Evolutionary conservation across 2,329 filamentous ascomycete genomes (phyloP), one percentile per base, ranked within the genome.

Genomic region (Fusarium xyrophilum): DNA sequence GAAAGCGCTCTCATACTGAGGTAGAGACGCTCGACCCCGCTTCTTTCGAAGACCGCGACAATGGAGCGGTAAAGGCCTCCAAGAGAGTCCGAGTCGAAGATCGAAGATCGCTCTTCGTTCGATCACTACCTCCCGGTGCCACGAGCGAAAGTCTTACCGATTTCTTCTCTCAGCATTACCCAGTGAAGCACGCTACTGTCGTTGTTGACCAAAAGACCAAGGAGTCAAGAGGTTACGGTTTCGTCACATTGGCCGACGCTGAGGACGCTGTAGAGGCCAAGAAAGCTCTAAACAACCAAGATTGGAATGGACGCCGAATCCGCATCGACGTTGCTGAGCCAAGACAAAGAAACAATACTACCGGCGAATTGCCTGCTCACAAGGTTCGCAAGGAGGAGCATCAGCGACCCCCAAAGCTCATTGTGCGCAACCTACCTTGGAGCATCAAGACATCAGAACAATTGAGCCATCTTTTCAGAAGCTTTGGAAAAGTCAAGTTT

Each of bases 401-500:
- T 72, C 86, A 85, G 63, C 87, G 87, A 74, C 85, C 89, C 1
- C 88, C 91, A 1, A 94, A 92, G 77, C 81, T 96, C 69, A 96
- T 99, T 77, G 88, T 99, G 50, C 89, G 96, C 75, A 99, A 99
- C 78, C 78, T 99, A 75, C 95, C 96, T 1, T 99, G 96, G 96
- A 97, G 91, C 72, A 91, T 99, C 76, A 97, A 97, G 80, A 91
- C 88, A 12, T 85, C 92, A 0, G 91, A 96, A 33, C 91, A 98
- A 75, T 82, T 99, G 62, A 84, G 88, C 9, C 85, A 88, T 59
- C 83, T 97, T 7, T 99, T 99, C 79, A 83, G 88, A 74, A 93
- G 91, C 75, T 97, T 91, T 76, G 96, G 96, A 65, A 97, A 97
- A 79, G 89, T 99, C 75, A 97, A 95, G 79, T 91, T 90, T 78